phyloP scores from a whole-genome alignment of 345 rosid species.

The Eutrema yunnanense region DNA sequence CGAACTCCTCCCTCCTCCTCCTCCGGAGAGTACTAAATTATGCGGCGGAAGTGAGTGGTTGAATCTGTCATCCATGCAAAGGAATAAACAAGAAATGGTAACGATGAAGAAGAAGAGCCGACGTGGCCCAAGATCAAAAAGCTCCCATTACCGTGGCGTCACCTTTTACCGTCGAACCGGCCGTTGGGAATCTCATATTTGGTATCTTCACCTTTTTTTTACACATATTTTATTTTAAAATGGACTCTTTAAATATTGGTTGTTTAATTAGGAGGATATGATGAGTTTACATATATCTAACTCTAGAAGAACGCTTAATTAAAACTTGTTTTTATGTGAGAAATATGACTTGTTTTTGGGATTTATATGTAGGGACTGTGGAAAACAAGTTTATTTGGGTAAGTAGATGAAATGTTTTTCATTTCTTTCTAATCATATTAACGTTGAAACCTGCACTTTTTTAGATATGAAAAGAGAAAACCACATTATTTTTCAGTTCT shows the following conservation, averaged over 20 bases:
- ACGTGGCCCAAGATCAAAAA: constrained; percentile 83
- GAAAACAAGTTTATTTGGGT: constrained; percentile 92
- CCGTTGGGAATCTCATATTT: constrained; percentile 95
- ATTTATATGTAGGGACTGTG: constrained; percentile 66
- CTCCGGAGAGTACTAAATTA: background rate
- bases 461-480: background rate
- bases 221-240: too few relatives aligned
- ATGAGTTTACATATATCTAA: too few relatives aligned
- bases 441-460: background rate
- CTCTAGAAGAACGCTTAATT: too few relatives aligned
- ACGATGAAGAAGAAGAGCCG: constrained; percentile 35
- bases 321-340: too few relatives aligned
- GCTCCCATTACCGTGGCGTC: constrained; percentile 90
- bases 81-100: background rate
- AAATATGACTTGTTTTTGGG: background rate
- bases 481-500: background rate
- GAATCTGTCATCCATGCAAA: constrained; percentile 12
- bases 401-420: constrained; percentile 13
- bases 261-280: too few relatives aligned
- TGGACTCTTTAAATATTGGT: too few relatives aligned
- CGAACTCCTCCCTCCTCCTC: background rate
- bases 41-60: constrained; percentile 14
- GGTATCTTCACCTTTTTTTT: constrained; percentile 29
- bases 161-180: constrained; percentile 93
- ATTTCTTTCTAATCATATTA: background rate